Base-by-base conservation (phyloP, 805 yeast species). In the Pichia phayaonensis region DNA sequence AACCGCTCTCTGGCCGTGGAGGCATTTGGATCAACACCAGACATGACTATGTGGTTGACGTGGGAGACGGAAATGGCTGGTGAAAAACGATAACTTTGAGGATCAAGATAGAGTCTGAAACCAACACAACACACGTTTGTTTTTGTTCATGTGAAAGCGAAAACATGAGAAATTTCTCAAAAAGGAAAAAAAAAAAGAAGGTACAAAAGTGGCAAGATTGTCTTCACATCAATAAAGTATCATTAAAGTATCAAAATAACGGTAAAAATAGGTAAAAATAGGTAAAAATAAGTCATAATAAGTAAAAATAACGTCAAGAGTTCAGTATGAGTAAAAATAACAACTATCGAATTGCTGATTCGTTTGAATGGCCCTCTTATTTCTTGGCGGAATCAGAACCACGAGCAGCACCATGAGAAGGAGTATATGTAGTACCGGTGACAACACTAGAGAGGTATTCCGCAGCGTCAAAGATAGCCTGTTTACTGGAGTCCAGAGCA, bases 391-490 rank as follows among this genome's bases (percentile, higher is more conserved):
- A 42, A 10, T 57, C 50, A 34, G 61, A 52, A 27, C 44, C 46
- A 21, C 58, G 46, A 21, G 60, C 61, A 20, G 60, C 66, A 31
- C 67, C 69, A 43, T 61, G 63, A 49, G 59, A n/a, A n/a, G n/a
- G n/a, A n/a, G n/a, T n/a, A n/a, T n/a, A n/a, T n/a, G n/a, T 60
- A 54, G 84, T 85, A 66, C 87, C 87, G 54, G 80, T 70, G 45
- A 80, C 72, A 50, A 78, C 72, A 70, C 88, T 96, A 54, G 81
- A 74, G 22, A 75, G 72, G 64, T 76, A 75, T 58, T 75, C 72
- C 40, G 78, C 78, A 48, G 80, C 79, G 50, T 74, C 70, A 40
- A 67, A 66, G 42, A 73, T 70, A 56, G 71, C 72, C 59, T 71
- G 73, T 67, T 75, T 76, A 53, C 79, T 80, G 47, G 68, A 68